Evolutionary conservation across 225 moss, liverwort and hornwort genomes (phyloP).

Genomic region (Marchantia paleacea): DNA sequence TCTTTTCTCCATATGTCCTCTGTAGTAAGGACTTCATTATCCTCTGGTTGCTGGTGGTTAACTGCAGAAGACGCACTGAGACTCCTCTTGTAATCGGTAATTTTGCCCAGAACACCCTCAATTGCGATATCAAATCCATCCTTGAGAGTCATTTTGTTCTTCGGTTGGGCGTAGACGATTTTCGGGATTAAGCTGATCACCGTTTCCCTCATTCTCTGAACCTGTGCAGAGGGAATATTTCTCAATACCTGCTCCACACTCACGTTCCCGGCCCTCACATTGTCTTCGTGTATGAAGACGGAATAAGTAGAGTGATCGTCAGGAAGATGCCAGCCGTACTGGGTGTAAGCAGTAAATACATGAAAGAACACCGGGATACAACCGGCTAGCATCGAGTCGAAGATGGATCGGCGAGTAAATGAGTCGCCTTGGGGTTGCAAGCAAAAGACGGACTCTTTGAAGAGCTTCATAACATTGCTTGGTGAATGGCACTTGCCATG

Average conservation of each 20-base stretch:
- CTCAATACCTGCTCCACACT: conserved; percentile 50
- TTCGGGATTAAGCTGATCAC: conserved; percentile 63
- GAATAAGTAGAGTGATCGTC: conserved; percentile 55
- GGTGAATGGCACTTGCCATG: conserved; percentile 39
- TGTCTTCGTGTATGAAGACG: conserved; percentile 51
- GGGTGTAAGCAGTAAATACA: conserved; percentile 58
- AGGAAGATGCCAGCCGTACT: conserved; percentile 82
- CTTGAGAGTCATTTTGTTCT: conserved; percentile 29
- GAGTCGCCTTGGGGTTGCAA: conserved; percentile 89
- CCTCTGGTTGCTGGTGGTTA: too few relatives aligned
- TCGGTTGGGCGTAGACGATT: conserved; percentile 58
- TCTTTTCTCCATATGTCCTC: conserved; percentile 11
- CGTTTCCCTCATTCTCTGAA: conserved; percentile 57
- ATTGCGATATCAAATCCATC: conserved; percentile 74
- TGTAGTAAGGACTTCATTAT: neutral
- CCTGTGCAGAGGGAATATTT: conserved; percentile 37
- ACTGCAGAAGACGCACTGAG: neutral
- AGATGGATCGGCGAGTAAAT: conserved; percentile 68
- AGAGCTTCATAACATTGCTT: conserved; percentile 62
- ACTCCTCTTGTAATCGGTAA: conserved; percentile 23
- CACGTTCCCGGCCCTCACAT: conserved; percentile 33
- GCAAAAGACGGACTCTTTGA: conserved; percentile 73
- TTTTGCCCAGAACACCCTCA: conserved; percentile 29
- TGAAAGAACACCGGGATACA: conserved; percentile 96
- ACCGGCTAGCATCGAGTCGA: conserved; percentile 84